Percentiles rank a stretch among this genome's conserved stretches.
Evolutionary conservation across 139 green algal species (phyloP).

Genomic region (Tetraselmis striata): DNA sequence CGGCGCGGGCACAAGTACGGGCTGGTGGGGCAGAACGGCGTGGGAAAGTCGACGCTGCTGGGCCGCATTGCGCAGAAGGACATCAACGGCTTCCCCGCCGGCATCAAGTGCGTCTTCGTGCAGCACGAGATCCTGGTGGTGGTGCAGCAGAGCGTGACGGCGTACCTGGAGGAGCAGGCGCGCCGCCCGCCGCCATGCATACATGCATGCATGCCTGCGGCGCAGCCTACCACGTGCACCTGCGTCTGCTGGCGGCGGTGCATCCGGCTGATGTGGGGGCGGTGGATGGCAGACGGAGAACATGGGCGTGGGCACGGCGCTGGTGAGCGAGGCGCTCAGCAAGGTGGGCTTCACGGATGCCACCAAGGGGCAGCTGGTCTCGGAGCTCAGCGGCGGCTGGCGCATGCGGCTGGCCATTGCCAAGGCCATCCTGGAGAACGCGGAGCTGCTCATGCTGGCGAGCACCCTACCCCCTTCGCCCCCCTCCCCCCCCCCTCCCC

Average conservation of each 20-base stretch:
- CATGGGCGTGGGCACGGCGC: neutral
- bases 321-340: neutral
- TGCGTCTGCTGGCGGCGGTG: no score
- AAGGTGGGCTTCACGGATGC: conserved; percentile 40
- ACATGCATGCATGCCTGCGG: no score
- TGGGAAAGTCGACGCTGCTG: conserved; percentile 30
- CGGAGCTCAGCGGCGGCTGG: conserved; percentile 61
- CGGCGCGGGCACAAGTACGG: conserved; percentile 22
- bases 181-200: no score
- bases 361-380: conserved; percentile 28
- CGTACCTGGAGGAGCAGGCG: neutral
- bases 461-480: neutral
- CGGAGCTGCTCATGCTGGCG: conserved; percentile 46
- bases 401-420: conserved; percentile 72
- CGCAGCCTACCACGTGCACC: no score
- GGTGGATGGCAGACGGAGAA: no score
- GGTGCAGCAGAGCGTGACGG: neutral
- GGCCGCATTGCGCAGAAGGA: conserved; percentile 14
- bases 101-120: conserved; percentile 35
- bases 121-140: conserved; percentile 33
- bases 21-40: conserved; percentile 25
- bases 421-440: conserved; percentile 49
- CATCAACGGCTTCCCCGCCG: conserved; percentile 17
- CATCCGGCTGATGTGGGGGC: no score
- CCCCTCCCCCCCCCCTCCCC: no score